A percentile compares a stretch with the other conserved stretches of the same genome.
Evolutionary conservation across 805 yeast species (phyloP).

Genomic region (Ogataea nitratoaversa): DNA sequence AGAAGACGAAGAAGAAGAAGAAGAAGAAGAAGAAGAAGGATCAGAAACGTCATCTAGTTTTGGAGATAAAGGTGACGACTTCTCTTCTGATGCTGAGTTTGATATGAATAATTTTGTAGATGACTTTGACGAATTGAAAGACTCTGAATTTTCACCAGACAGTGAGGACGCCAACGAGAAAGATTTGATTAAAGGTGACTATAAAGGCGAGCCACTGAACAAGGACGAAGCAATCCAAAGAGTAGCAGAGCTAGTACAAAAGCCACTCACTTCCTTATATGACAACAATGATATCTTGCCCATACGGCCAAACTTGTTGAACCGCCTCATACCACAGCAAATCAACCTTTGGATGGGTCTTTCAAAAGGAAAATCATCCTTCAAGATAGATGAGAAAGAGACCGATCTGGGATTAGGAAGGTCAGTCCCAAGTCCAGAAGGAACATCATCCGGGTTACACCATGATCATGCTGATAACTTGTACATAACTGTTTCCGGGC

Average conservation of each 20-base stretch:
- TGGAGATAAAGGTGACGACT: conserved; percentile 8
- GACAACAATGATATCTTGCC: conserved; percentile 30
- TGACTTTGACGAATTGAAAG: conserved; percentile 42
- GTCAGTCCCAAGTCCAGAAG: conserved; percentile 44
- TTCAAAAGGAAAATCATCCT: conserved; percentile 12
- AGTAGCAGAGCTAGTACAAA: conserved; percentile 50
- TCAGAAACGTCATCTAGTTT: conserved; percentile 3
- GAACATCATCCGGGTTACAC: conserved; percentile 67
- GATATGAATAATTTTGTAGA: conserved; percentile 44
- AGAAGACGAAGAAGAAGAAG: conserved; percentile 21
- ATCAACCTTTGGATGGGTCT: conserved; percentile 72
- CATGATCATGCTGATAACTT: conserved; percentile 80
- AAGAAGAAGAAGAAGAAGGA: conserved; percentile 23
- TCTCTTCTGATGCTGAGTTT: conserved; percentile 38
- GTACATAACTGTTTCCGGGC: conserved; percentile 57
- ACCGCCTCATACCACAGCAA: conserved; percentile 56
- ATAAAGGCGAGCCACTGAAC: conserved; percentile 23
- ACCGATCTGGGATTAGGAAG: conserved; percentile 46
- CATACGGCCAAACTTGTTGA: conserved; percentile 38
- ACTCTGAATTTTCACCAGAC: conserved; percentile 24
- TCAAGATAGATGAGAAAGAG: conserved; percentile 13
- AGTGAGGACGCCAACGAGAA: conserved; percentile 19
- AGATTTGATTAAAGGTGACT: conserved; percentile 10
- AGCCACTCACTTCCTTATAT: conserved; percentile 51
- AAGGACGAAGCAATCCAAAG: conserved; percentile 37